Evolutionary conservation across 441 rosid genomes (phyloP), one percentile per base, ranked within the genome.

Genomic region (Iberis amara): DNA sequence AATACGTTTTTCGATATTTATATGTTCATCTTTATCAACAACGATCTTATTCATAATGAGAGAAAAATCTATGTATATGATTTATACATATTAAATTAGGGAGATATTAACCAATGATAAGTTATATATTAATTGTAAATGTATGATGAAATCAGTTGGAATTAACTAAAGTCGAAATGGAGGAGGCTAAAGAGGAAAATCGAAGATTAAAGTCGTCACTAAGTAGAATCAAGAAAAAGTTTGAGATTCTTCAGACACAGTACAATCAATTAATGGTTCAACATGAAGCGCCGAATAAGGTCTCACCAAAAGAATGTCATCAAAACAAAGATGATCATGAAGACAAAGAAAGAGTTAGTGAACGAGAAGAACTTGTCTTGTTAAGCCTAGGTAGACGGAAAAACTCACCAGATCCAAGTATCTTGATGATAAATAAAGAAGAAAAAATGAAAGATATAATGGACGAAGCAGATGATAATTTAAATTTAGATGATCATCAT

Each of bases 131-230:
- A 52, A 3, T 3, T 27, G 30, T 46, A 7, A 51, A 23, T 24
- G 35, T 40, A 35, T 47, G 47, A 79, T 86, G 81, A 74, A 12
- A 70, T 61, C 47, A 60, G 64, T 72, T 90, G 61, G 84, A 82
- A 45, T 74, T 76, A 11, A 65, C 82, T 4, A 76, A 76, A 73
- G 74, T 80, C 2, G 83, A 86, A 74, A 76, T 86, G 79, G 87
- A 72, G 8, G 84, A 73, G 52, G 89, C 73, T 42, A 78, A 68
- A 60, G 83, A 84, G 66, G 96, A 86, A 66, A 90, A 90, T 36
- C 69, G 74, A 61, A 84, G 88, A 46, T 76, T 90, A 33, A 86
- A 81, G 69, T 62, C 65, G 53, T 38, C 73, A 42, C 57, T 90
- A 54, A 59, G 76, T 47, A 71, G 68, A 39, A 59, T 78, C 45